phyloP scores from a whole-genome alignment of 1,139 yeast species.

The Kodamaea arcana region DNA sequence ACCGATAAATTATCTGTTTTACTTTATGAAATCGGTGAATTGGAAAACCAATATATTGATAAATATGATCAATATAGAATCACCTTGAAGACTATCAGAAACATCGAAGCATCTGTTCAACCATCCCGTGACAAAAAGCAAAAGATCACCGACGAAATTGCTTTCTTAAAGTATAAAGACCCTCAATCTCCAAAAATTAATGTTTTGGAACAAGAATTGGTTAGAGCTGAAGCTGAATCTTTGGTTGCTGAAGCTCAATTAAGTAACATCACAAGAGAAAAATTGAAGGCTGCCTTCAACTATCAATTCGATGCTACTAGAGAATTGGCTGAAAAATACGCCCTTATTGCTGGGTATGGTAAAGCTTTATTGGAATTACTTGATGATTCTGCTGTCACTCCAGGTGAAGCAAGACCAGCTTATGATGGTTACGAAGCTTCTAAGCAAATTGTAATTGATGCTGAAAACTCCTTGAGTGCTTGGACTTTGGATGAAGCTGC shows the following conservation, averaged over 20 bases:
- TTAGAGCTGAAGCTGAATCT: slow-evolving; percentile 98
- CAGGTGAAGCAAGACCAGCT: slow-evolving; percentile 98
- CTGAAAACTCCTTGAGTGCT: slow-evolving; percentile 90
- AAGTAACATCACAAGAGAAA: slow-evolving; percentile 95
- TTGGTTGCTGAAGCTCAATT: slow-evolving; percentile 98
- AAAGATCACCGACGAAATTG: slow-evolving; percentile 95
- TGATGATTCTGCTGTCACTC: slow-evolving; percentile 96
- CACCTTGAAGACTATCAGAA: slow-evolving; percentile 90
- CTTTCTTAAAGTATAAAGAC: slow-evolving; percentile 95
- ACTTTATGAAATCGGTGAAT: slow-evolving; percentile 93
- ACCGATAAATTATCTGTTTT: slow-evolving; percentile 96
- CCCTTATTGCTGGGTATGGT: slow-evolving; percentile 97
- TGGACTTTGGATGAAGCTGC: slow-evolving; percentile 97
- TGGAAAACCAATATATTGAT: slow-evolving; percentile 97
- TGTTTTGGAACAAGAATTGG: slow-evolving; percentile 95
- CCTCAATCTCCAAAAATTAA: slow-evolving; percentile 95
- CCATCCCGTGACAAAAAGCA: slow-evolving; percentile 98
- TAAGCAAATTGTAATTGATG: slow-evolving; percentile 95
- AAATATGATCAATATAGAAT: slow-evolving; percentile 97
- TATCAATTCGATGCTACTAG: slow-evolving; percentile 95
- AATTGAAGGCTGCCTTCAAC: slow-evolving; percentile 94
- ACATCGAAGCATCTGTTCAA: slow-evolving; percentile 95
- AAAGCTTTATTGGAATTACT: slow-evolving; percentile 92
- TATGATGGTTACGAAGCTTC: slow-evolving; percentile 98
- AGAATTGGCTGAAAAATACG: slow-evolving; percentile 95